phyloP scores from a whole-genome alignment of 2,329 filamentous ascomycete genomes.

The Sporothrix pallida region DNA sequence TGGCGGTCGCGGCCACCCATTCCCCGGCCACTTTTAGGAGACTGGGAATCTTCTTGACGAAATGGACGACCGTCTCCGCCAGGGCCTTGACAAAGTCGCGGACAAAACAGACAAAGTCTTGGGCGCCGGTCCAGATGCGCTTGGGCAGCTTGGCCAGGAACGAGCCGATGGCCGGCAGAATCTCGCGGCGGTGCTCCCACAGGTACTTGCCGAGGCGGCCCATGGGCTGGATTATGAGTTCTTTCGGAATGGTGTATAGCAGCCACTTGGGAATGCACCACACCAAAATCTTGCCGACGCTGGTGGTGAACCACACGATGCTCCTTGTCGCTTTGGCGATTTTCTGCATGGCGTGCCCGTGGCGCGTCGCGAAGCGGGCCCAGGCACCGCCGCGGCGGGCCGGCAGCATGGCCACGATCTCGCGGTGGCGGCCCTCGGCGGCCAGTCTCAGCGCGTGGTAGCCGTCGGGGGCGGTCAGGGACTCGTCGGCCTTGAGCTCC shows the following conservation, averaged over 20 bases:
- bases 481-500: constrained; percentile 51
- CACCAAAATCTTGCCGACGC: not conserved
- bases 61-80: constrained; percentile 34
- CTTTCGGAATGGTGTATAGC: constrained; percentile 27
- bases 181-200: constrained; percentile 41
- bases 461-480: constrained; percentile 53
- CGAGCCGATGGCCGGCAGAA: constrained; percentile 34
- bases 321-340: not conserved
- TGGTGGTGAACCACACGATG: constrained; percentile 30
- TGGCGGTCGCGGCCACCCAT: not conserved
- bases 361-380: constrained; percentile 46
- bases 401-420: constrained; percentile 53
- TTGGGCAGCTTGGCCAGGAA: constrained; percentile 12
- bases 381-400: constrained; percentile 48
- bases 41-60: not conserved
- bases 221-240: not conserved
- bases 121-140: constrained; percentile 41
- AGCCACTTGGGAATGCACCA: constrained; percentile 26
- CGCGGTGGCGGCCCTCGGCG: constrained; percentile 49
- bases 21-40: not conserved
- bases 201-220: not conserved
- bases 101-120: constrained; percentile 38
- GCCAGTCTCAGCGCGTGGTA: constrained; percentile 54
- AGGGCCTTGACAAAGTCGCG: constrained; percentile 36
- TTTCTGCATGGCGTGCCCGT: constrained; percentile 43